Evolutionary conservation across 805 yeast genomes (phyloP).

Genomic region (Sugiyamaella lignohabitans): DNA sequence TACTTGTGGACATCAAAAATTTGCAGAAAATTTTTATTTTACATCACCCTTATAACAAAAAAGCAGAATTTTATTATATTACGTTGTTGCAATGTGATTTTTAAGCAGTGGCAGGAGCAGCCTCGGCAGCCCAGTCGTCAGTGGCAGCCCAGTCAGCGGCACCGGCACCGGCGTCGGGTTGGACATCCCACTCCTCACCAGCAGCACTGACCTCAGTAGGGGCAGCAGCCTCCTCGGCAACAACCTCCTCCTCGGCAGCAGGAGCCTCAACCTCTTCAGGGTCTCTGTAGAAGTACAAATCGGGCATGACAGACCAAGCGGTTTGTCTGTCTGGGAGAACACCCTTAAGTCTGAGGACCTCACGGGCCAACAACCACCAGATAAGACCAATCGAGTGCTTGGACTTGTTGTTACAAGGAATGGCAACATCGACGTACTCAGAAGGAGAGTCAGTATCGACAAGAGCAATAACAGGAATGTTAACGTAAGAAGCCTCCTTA

Average conservation of each 20-base stretch:
- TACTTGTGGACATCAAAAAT: background rate
- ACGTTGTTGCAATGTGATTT: slow-evolving; percentile 1
- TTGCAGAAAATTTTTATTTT: background rate
- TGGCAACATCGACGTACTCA: slow-evolving; percentile 98
- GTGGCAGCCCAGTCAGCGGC: slow-evolving; percentile 56
- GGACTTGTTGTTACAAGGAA: slow-evolving; percentile 99
- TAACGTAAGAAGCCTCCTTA: slow-evolving; percentile 99
- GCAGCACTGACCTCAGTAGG: slow-evolving; percentile 66
- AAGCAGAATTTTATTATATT: too few relatives aligned
- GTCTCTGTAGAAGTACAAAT: slow-evolving; percentile 99
- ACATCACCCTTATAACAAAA: background rate
- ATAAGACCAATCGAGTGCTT: slow-evolving; percentile 98
- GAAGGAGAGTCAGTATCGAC: slow-evolving; percentile 98
- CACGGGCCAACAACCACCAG: slow-evolving; percentile 99
- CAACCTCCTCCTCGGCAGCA: slow-evolving; percentile 61
- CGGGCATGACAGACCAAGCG: slow-evolving; percentile 99
- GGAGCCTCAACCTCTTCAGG: slow-evolving; percentile 95
- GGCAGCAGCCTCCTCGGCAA: slow-evolving; percentile 59
- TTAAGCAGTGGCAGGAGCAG: slow-evolving; percentile 24
- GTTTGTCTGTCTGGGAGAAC: slow-evolving; percentile 92
- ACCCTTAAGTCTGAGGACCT: slow-evolving; percentile 98
- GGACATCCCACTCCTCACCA: slow-evolving; percentile 41
- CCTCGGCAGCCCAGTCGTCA: slow-evolving; percentile 41
- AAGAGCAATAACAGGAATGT: slow-evolving; percentile 99
- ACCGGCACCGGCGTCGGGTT: slow-evolving; percentile 40